A percentile compares a stretch with the other conserved stretches of the same genome.
phyloP scores from a whole-genome alignment of 2,329 filamentous ascomycete genomes.

The Diaporthe eres region DNA sequence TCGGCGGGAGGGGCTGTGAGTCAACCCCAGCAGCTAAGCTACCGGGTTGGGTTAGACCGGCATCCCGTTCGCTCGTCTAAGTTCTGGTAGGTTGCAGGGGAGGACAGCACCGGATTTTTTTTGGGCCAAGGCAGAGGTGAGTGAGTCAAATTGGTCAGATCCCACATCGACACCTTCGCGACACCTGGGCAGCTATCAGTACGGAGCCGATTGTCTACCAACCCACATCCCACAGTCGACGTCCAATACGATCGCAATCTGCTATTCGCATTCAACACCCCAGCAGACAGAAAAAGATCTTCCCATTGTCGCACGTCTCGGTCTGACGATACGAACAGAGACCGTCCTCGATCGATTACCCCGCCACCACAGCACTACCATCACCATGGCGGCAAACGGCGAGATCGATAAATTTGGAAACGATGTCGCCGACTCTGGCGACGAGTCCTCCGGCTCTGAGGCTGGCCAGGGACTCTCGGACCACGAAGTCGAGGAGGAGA shows the following conservation, averaged over 20 bases:
- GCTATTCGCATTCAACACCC: not conserved
- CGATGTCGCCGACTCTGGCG: conserved; percentile 77
- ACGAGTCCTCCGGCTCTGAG: conserved; percentile 73
- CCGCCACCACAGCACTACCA: conserved; percentile 27
- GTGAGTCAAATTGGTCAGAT: conserved; percentile 32
- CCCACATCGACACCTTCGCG: conserved; percentile 18
- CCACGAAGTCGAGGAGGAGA: conserved; percentile 73
- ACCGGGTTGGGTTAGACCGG: conserved; percentile 23
- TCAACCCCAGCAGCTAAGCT: not conserved
- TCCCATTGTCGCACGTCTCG: not conserved
- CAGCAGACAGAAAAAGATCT: not conserved
- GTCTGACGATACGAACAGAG: not conserved
- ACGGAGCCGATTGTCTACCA: not conserved
- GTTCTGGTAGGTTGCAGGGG: conserved; percentile 3
- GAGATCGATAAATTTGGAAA: conserved; percentile 73
- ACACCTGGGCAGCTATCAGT: not conserved
- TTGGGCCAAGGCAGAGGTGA: conserved; percentile 8
- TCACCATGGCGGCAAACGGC: conserved; percentile 68
- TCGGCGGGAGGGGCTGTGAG: not conserved
- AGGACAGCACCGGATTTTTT: conserved; percentile 25
- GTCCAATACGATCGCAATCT: not conserved
- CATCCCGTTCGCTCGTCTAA: not conserved
- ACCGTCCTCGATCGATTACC: conserved; percentile 8
- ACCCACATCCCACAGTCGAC: conserved; percentile 3
- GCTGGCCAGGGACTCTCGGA: conserved; percentile 67